A percentile compares a stretch with the other conserved stretches of the same genome.
Evolutionary conservation across 1,284 basidiomycete genomes (phyloP).

Genomic region (Ustilago crameri): DNA sequence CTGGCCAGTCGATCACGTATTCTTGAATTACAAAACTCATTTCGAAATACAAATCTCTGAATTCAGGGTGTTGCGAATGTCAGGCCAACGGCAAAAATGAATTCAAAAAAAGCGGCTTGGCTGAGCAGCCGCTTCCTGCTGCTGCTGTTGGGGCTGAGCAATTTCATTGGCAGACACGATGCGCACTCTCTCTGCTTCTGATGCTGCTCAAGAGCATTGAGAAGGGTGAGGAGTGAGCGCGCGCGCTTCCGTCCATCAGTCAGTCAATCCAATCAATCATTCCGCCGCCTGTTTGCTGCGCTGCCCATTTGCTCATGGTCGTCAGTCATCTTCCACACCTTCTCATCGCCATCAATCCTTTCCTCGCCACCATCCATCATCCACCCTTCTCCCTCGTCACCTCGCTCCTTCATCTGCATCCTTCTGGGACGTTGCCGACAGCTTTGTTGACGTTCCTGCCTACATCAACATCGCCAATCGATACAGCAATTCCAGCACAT

Average conservation of each 20-base stretch:
- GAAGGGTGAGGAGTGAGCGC: not conserved
- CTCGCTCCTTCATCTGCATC: not conserved
- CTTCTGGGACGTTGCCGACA: slow-evolving; percentile 6
- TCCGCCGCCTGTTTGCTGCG: not conserved
- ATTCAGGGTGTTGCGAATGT: too few species aligned
- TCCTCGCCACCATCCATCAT: slow-evolving; percentile 22
- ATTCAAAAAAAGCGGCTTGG: not conserved
- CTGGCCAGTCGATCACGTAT: slow-evolving; percentile 19
- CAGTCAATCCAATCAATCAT: slow-evolving; percentile 6
- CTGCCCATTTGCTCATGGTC: not conserved
- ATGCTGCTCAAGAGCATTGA: not conserved
- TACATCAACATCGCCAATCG: slow-evolving; percentile 8
- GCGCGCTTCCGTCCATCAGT: slow-evolving; percentile 6
- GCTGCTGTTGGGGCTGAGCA: slow-evolving; percentile 1
- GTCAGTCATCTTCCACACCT: slow-evolving; percentile 2
- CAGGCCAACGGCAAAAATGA: not conserved
- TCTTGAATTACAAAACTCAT: slow-evolving; percentile 1
- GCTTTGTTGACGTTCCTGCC: not conserved
- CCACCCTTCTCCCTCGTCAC: slow-evolving; percentile 8
- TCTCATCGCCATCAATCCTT: slow-evolving; percentile 27
- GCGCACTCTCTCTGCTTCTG: not conserved
- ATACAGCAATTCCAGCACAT: slow-evolving; percentile 3
- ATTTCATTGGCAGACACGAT: slow-evolving; percentile 5
- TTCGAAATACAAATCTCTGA: not conserved
- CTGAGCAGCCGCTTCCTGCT: slow-evolving; percentile 1